Conservation (phyloP, 495 filamentous ascomycete species). For the Aspergillus baeticus region DNA sequence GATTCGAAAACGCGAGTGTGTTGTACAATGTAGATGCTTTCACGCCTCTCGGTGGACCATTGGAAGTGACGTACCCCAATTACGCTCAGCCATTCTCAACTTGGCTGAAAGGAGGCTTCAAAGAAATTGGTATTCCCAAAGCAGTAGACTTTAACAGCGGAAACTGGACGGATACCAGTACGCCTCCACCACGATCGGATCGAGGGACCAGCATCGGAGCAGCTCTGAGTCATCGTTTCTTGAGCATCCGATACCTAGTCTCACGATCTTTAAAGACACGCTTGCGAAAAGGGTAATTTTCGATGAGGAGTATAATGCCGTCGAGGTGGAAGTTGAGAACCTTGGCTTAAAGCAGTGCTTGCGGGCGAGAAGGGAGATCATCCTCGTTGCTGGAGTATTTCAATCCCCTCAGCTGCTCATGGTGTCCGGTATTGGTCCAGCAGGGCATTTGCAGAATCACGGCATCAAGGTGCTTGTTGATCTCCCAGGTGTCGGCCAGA, state of each 20-base stretch:
- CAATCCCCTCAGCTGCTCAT: conserved; percentile 53
- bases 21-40: conserved; percentile 40
- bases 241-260: background rate
- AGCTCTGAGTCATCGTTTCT: conserved; percentile 40
- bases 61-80: conserved; percentile 52
- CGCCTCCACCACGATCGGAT: conserved; percentile 38
- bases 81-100: conserved; percentile 44
- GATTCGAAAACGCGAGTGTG: conserved; percentile 42
- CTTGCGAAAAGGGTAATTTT: conserved; percentile 45
- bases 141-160: conserved; percentile 41
- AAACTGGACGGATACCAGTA: conserved; percentile 40
- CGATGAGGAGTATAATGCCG: conserved; percentile 19
- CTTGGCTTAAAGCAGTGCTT: conserved; percentile 15
- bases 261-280: conserved; percentile 35
- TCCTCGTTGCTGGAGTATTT: conserved; percentile 53
- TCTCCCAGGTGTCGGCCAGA: conserved; percentile 52
- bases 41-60: conserved; percentile 33
- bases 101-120: conserved; percentile 34
- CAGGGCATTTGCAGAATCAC: conserved; percentile 26
- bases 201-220: conserved; percentile 30
- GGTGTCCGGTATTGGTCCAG: conserved; percentile 47
- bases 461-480: conserved; percentile 41
- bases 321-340: conserved; percentile 15
- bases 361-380: conserved; percentile 49
- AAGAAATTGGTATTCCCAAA: conserved; percentile 39